Conservation (phyloP, 768 basidiomycete species). For the Trametes sanguinea region DNA sequence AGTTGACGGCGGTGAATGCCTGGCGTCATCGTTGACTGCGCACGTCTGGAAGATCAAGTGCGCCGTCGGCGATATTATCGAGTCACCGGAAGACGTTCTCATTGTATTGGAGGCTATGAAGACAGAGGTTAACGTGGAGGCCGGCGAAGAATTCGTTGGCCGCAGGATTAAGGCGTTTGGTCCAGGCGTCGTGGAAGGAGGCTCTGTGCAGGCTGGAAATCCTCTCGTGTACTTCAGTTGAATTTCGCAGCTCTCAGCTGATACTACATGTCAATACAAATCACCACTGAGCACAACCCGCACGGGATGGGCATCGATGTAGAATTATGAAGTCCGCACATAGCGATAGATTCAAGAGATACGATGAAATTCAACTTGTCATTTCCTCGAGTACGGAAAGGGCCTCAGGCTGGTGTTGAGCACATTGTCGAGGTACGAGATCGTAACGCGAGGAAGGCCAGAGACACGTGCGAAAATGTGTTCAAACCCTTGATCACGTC, state of each 20-base stretch:
- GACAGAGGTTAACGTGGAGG: conserved; percentile 54
- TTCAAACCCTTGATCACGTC: too few species aligned
- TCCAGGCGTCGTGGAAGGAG: conserved; percentile 45
- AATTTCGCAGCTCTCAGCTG: background rate
- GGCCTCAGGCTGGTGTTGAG: too few species aligned
- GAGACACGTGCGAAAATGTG: too few species aligned
- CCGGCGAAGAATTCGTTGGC: conserved; percentile 48
- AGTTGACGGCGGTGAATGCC: conserved; percentile 2
- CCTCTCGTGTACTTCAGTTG: conserved; percentile 40
- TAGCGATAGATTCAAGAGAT: too few species aligned
- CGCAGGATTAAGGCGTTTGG: conserved; percentile 44
- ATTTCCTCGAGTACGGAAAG: too few species aligned
- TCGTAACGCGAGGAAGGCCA: too few species aligned
- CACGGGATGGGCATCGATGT: too few species aligned
- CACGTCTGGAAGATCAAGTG: conserved; percentile 55
- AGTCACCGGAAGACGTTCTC: conserved; percentile 44
- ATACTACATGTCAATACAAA: too few species aligned
- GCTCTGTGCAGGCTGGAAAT: conserved; percentile 49
- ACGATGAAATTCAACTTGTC: too few species aligned
- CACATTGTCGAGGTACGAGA: too few species aligned
- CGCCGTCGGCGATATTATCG: conserved; percentile 43
- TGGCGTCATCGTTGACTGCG: conserved; percentile 42
- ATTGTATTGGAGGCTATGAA: conserved; percentile 68
- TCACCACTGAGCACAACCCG: too few species aligned
- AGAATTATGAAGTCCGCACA: too few species aligned